Base-by-base conservation (phyloP, 345 rosid species). In the Euphorbia pulcherrima region DNA sequence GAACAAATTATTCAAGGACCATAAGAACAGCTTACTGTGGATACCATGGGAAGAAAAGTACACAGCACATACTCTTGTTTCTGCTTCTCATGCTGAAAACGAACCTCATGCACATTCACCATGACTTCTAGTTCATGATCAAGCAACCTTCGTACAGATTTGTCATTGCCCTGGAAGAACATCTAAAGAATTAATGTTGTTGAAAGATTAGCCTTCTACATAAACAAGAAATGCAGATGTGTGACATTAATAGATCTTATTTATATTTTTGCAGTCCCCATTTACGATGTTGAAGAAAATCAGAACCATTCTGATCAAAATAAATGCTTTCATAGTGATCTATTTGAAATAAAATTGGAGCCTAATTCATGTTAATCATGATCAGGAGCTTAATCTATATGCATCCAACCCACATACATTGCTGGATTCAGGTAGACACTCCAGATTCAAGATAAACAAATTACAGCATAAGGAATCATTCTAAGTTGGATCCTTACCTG, bases 51-150 rank as follows among this genome's bases (percentile, higher is more conserved):
- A 21, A 62, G 8, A 23, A 44, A 24, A 47, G 55, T 47, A 14
- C 29, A 46, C 55, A 46, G 10, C 26, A 77, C 97, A 46, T 88
- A 94, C 99, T 89, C 96, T 69, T 94, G 92, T 80, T 94, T 89
- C 82, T 94, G 99, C 75, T 86, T 94, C 84, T 92, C 97, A 67
- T 92, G 92, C 76, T 94, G 97, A 56, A 81, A 84, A 62, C 97
- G 99, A 63, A 94, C 99, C 88, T 88, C 99, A 76, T 92, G 97
- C 78, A 94, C 92, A 78, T 94, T 88, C 79, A 91, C 96, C 93
- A 94, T 89, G 74, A 94, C 96, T 83, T 94, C 97, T 71, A 94
- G 82, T 80, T 94, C 99, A 65, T 94, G 96, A 68, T 94, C 93
- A 70, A 94, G 90, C 97, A 97, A 92, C 18, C 96, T 90, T 62